Evolutionary conservation across 805 yeast species (phyloP).

Genomic region (Wickerhamiella vanderwaltii): DNA sequence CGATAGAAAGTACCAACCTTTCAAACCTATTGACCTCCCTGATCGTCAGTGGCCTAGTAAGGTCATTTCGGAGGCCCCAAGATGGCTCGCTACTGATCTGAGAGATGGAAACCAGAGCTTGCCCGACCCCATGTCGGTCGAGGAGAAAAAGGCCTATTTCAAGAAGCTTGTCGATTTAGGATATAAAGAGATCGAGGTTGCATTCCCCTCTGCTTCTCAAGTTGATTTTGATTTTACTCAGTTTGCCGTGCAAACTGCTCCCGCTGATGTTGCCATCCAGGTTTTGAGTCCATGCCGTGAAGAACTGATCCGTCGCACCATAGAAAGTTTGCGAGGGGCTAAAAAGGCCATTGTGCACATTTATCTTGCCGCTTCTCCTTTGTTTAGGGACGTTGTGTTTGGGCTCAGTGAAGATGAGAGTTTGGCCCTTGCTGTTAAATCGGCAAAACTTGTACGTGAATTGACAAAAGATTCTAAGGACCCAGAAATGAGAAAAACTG

Average conservation of each 20-base stretch:
- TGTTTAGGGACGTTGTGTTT: constrained; percentile 62
- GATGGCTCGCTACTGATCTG: constrained; percentile 75
- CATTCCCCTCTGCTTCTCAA: constrained; percentile 73
- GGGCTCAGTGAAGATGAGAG: constrained; percentile 46
- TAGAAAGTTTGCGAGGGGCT: constrained; percentile 63
- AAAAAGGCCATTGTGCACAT: constrained; percentile 65
- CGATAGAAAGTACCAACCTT: constrained; percentile 41
- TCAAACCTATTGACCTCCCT: constrained; percentile 42
- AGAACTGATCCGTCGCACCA: constrained; percentile 55
- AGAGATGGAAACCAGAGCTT: constrained; percentile 78
- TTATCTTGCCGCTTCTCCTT: constrained; percentile 63
- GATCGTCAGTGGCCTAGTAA: constrained; percentile 61
- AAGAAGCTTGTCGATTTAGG: constrained; percentile 58
- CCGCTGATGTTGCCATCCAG: constrained; percentile 66
- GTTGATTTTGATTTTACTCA: constrained; percentile 71
- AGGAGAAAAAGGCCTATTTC: constrained; percentile 62
- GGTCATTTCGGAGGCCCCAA: constrained; percentile 48
- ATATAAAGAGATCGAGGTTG: constrained; percentile 72
- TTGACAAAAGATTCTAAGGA: constrained; percentile 47
- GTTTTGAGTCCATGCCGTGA: constrained; percentile 68
- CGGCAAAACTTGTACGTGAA: constrained; percentile 48
- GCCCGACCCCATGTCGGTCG: constrained; percentile 78
- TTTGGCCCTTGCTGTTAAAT: constrained; percentile 46
- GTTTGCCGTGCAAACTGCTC: constrained; percentile 59
- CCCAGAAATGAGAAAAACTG: constrained; percentile 33